A percentile compares a stretch with the other conserved stretches of the same genome.
These are phyloP conservation scores for Xylariaceae sp. DNA, from an alignment of 2,329 filamentous ascomycete species.

Conservation along the genomic window DNA sequence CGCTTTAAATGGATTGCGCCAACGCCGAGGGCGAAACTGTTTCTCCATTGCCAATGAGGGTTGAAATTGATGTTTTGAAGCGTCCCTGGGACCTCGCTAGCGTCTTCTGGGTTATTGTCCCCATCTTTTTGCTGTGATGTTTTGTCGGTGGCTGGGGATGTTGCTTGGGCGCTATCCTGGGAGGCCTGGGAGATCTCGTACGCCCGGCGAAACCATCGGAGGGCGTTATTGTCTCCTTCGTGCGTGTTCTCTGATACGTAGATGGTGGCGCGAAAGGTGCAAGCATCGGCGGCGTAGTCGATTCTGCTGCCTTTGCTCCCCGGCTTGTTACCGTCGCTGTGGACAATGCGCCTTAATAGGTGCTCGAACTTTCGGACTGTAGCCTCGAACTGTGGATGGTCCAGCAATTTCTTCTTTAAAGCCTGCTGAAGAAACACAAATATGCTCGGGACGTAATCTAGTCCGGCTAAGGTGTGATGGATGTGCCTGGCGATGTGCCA, in stretches of 20 bases:
- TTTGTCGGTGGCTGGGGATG: not conserved
- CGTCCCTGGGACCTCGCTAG: conserved; percentile 7
- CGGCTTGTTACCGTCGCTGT: conserved; percentile 15
- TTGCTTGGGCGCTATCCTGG: not conserved
- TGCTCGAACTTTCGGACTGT: conserved; percentile 22
- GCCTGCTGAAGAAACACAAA: conserved; percentile 32
- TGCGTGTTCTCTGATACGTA: conserved; percentile 18
- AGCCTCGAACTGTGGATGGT: conserved; percentile 20
- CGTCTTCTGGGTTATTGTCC: not conserved
- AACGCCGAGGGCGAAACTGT: conserved; percentile 31
- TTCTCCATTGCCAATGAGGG: conserved; percentile 36
- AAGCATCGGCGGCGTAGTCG: conserved; percentile 32
- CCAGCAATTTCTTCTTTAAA: not conserved
- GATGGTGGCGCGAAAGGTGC: conserved; percentile 36
- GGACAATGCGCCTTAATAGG: conserved; percentile 23
- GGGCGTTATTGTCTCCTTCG: conserved; percentile 25
- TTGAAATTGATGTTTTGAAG: conserved; percentile 9
- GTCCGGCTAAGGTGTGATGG: conserved; percentile 32
- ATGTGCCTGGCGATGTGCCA: conserved; percentile 33
- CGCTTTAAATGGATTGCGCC: conserved; percentile 28
- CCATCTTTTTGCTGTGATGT: not conserved
- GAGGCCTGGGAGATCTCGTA: conserved; percentile 5
- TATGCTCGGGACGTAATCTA: conserved; percentile 37
- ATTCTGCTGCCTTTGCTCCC: not conserved
- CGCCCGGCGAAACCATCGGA: conserved; percentile 32